These are phyloP conservation scores for Grifola frondosa DNA, from an alignment of 1,284 basidiomycete genomes.

Conservation along the genomic window DNA sequence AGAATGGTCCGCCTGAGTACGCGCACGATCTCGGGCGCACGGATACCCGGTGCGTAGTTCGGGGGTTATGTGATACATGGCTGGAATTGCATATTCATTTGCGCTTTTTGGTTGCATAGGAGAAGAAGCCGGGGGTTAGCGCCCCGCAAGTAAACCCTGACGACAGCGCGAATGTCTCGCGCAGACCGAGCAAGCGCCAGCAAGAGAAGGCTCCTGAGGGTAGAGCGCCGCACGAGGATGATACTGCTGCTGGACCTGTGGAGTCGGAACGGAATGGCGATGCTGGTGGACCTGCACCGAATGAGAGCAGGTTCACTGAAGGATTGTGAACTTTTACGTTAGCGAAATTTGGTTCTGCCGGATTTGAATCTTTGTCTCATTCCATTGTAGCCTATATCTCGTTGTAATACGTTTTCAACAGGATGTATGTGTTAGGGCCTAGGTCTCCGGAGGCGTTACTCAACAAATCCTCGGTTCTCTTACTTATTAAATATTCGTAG, in stretches of 20 bases:
- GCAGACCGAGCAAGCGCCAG: constrained; percentile 57
- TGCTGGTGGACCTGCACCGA: constrained; percentile 34
- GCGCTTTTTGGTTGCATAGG: constrained; percentile 21
- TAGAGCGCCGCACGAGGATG: constrained; percentile 37
- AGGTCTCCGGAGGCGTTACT: too few species aligned
- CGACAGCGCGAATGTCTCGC: constrained; percentile 35
- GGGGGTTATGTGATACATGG: background rate
- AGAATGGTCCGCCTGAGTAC: constrained; percentile 54
- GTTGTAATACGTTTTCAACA: too few species aligned
- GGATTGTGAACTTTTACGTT: too few species aligned
- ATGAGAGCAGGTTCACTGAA: constrained; percentile 44
- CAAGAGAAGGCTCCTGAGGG: constrained; percentile 73
- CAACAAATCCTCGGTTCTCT: too few species aligned
- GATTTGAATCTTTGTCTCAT: too few species aligned
- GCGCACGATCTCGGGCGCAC: constrained; percentile 45
- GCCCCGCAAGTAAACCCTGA: constrained; percentile 17
- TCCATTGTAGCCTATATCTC: too few species aligned
- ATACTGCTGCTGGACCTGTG: constrained; percentile 17
- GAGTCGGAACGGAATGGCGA: constrained; percentile 22
- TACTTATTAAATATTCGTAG: too few species aligned
- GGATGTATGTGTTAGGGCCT: too few species aligned
- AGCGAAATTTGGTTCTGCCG: too few species aligned
- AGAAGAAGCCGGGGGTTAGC: constrained; percentile 28
- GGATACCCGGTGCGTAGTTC: constrained; percentile 68
- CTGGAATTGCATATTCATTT: constrained; percentile 3